phyloP scores from a whole-genome alignment of 2,329 filamentous ascomycete genomes.

The Gnomoniopsis sp. region DNA sequence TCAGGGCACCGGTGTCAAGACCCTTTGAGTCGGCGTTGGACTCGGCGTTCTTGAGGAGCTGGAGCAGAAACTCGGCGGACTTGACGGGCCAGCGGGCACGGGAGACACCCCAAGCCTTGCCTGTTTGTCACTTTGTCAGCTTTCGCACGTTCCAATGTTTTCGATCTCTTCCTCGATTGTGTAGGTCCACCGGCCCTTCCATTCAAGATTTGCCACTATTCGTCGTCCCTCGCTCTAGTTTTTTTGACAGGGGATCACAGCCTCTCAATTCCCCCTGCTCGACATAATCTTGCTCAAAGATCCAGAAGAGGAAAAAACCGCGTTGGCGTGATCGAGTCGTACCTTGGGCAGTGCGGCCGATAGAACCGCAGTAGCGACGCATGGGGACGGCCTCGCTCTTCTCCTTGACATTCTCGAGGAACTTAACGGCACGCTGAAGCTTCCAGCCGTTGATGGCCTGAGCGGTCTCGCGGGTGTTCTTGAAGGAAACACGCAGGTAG shows the following conservation, averaged over 20 bases:
- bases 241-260: background rate
- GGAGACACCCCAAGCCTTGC: constrained; percentile 98
- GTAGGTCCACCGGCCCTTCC: background rate
- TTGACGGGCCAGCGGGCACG: constrained; percentile 99
- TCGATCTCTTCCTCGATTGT: background rate
- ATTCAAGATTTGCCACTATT: background rate
- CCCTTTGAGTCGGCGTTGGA: constrained; percentile 96
- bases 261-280: background rate
- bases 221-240: background rate
- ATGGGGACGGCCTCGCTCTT: constrained; percentile 98
- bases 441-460: constrained; percentile 99
- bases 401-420: constrained; percentile 97
- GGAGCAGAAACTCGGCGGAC: constrained; percentile 97
- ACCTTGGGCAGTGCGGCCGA: constrained; percentile 96
- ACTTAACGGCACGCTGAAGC: constrained; percentile 87
- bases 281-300: background rate
- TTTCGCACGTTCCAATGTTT: background rate
- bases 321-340: constrained; percentile 45
- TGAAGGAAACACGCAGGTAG: constrained; percentile 99
- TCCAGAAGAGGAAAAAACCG: background rate
- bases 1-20: constrained; percentile 92
- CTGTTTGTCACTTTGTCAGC: constrained; percentile 43
- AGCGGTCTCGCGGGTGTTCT: constrained; percentile 99
- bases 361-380: constrained; percentile 95
- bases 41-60: constrained; percentile 96